Conservation (phyloP, 306 rosid species). For the Castanospermum australe region DNA sequence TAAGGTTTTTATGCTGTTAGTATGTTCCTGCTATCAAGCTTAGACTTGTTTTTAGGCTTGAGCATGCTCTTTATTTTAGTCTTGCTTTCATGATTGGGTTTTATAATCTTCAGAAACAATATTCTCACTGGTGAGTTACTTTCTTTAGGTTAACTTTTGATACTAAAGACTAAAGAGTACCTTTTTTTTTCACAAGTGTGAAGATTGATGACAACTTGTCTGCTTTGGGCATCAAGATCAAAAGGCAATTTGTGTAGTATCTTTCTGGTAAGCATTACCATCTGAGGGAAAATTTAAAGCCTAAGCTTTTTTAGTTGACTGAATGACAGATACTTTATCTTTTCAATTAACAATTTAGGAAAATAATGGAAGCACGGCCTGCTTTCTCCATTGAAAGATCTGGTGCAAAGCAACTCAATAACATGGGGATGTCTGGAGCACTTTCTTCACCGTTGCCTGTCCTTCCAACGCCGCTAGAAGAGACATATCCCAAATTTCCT, state of each 20-base stretch:
- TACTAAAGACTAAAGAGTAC: background rate
- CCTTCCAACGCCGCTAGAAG: slow-evolving; percentile 58
- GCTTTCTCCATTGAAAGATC: slow-evolving; percentile 63
- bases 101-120: slow-evolving; percentile 24
- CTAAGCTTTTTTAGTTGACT: slow-evolving; percentile 21
- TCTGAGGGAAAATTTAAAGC: slow-evolving; percentile 6
- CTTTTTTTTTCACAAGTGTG: slow-evolving; percentile 27
- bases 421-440: slow-evolving; percentile 66
- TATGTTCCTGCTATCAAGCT: slow-evolving; percentile 11
- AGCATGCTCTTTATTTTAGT: slow-evolving; percentile 3
- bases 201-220: slow-evolving; percentile 53
- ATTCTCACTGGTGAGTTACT: slow-evolving; percentile 12
- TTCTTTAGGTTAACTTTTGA: slow-evolving; percentile 30
- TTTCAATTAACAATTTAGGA: slow-evolving; percentile 44
- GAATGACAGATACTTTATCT: slow-evolving; percentile 27
- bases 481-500: slow-evolving; percentile 65
- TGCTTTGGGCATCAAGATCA: slow-evolving; percentile 40
- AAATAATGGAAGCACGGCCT: slow-evolving; percentile 79
- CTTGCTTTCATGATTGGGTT: slow-evolving; percentile 9
- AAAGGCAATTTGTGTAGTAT: slow-evolving; percentile 31
- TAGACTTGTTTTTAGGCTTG: slow-evolving; percentile 9
- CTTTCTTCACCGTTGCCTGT: slow-evolving; percentile 63
- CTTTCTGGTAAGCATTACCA: slow-evolving; percentile 46
- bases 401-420: slow-evolving; percentile 57
- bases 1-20: background rate